Base-by-base conservation (phyloP, 345 rosid species). In the Eucalyptus pauciflora region DNA sequence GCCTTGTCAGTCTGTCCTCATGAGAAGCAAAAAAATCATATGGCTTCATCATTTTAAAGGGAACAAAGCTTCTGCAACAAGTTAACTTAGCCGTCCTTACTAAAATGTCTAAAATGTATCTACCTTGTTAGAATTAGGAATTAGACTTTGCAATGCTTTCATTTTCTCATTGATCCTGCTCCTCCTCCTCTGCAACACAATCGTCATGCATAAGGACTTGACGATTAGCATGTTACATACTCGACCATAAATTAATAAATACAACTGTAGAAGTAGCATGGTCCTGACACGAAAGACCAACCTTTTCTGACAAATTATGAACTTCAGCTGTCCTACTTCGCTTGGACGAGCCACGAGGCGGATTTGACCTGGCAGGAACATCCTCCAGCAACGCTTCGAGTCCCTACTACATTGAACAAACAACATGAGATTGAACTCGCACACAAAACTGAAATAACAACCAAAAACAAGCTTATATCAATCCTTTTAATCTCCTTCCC, bases 251-350 rank as follows among this genome's bases (percentile, higher is more conserved):
- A 20, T 20, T 37, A 76, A 2, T 6, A 18, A 37, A 37, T 10
- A 20, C 48, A 18, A 20, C 27, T 10, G 27, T 37, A 11, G 83
- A 76, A 37, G 46, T 2, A 76, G 48, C 46, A 37, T 10, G 25
- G 48, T 20, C 83, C 83, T 37, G 25, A 13, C 7, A 1, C 15
- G 50, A 91, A 54, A 54, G 86, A 16, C 52, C 41, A 90, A 97
- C 99, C 99, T 98, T 98, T 86, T 98, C 99, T 81, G 99, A 98
- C 88, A 97, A 90, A 93, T 98, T 98, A 91, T 98, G 99, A 88
- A 98, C 97, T 90, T 98, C 99, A 4, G 99, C 98, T 89, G 99
- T 97, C 92, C 99, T 92, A 90, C 96, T 97, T 92, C 99, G 93
- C 91, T 98, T 98, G 8, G 98, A 96, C 6, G 98, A 96, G 86